Evolutionary conservation across 176 grass and related monocot genomes (phyloP).

Genomic region (Triticum dicoccoides): DNA sequence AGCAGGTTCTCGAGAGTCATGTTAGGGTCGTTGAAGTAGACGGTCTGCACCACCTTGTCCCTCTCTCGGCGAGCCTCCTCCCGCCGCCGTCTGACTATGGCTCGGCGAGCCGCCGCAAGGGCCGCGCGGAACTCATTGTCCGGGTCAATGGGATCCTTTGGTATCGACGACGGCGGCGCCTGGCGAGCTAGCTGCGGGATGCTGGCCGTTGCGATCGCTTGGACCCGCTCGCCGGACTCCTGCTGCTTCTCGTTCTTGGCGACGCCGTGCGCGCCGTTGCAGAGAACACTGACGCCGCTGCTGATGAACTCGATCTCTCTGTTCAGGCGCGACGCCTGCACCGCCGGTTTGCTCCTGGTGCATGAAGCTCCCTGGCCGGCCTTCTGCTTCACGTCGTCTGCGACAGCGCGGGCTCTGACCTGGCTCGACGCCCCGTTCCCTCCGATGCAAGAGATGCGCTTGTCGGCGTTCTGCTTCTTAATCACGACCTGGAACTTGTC

Average conservation of each 20-base stretch:
- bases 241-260: not conserved
- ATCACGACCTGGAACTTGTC: not conserved
- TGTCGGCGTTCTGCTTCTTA: not conserved
- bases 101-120: not conserved
- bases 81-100: not conserved
- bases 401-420: not conserved
- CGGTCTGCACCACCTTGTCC: conserved; percentile 27
- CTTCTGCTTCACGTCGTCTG: not conserved
- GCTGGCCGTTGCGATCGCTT: not conserved
- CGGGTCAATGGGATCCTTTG: not conserved
- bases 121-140: not conserved
- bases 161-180: not conserved
- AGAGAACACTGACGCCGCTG: not conserved
- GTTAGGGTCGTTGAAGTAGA: conserved; percentile 39
- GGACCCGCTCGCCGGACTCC: not conserved
- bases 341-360: not conserved
- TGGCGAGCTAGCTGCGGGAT: not conserved
- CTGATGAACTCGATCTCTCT: too few relatives aligned
- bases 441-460: not conserved
- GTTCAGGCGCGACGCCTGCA: not conserved
- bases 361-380: not conserved
- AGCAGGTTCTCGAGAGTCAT: conserved; percentile 12
- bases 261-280: not conserved
- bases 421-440: not conserved
- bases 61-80: conserved; percentile 21